phyloP scores from a whole-genome alignment of 2,329 filamentous ascomycete species.

The Magnaporthiopsis poae region DNA sequence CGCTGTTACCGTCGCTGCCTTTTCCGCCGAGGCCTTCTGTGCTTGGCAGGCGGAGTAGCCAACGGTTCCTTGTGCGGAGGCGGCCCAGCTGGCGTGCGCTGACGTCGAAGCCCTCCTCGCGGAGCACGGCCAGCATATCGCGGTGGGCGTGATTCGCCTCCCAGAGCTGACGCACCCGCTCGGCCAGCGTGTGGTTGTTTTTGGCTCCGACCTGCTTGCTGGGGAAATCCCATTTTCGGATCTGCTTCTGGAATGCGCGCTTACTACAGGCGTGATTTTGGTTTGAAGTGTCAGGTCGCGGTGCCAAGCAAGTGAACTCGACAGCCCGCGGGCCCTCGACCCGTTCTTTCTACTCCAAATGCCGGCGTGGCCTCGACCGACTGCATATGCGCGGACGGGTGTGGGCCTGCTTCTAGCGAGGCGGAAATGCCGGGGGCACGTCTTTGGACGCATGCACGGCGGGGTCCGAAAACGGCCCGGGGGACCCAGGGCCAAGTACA shows the following conservation, averaged over 20 bases:
- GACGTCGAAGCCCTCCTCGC: constrained; percentile 63
- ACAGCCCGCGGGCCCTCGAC: not conserved
- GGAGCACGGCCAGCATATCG: constrained; percentile 63
- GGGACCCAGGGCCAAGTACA: too few species aligned
- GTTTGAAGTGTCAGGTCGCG: not conserved
- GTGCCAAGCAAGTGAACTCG: too few species aligned
- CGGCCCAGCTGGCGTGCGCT: constrained; percentile 62
- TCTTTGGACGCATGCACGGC: not conserved
- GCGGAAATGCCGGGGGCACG: too few species aligned
- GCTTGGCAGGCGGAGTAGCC: constrained; percentile 49
- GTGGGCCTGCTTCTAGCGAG: too few species aligned
- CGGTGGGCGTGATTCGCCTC: constrained; percentile 60
- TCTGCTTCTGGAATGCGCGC: constrained; percentile 65
- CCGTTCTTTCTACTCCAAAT: not conserved
- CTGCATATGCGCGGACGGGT: too few species aligned
- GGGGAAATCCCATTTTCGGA: constrained; percentile 71
- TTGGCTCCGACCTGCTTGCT: constrained; percentile 63
- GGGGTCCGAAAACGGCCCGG: not conserved
- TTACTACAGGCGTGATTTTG: constrained; percentile 41
- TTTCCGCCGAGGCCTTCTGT: constrained; percentile 8
- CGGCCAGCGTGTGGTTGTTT: constrained; percentile 57
- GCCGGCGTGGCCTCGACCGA: too few species aligned
- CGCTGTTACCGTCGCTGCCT: too few species aligned
- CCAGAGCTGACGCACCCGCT: constrained; percentile 68
- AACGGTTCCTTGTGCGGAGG: constrained; percentile 58